Evolutionary conservation across 179 eudicot genomes (phyloP).

Genomic region (Patellifolia procumbens): DNA sequence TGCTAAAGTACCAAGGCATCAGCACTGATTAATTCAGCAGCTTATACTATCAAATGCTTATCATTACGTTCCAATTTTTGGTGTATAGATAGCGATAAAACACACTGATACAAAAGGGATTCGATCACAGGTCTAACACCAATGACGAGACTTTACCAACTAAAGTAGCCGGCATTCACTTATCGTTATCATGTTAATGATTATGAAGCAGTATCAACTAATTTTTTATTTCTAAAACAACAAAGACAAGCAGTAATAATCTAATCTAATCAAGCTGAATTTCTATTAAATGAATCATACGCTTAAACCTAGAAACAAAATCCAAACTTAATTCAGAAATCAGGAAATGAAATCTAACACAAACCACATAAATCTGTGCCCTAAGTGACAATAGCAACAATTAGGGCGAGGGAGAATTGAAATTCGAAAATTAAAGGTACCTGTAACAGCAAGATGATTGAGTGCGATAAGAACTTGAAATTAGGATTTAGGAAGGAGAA

Average conservation of each 20-base stretch:
- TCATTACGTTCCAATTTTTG: too few relatives aligned
- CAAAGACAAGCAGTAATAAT: background rate
- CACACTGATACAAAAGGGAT: too few relatives aligned
- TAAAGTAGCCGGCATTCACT: too few relatives aligned
- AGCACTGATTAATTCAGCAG: background rate
- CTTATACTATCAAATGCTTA: background rate
- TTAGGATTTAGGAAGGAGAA: background rate
- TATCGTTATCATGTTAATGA: too few relatives aligned
- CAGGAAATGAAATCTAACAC: background rate
- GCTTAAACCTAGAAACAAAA: background rate
- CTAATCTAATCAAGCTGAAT: background rate
- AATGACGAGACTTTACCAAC: too few relatives aligned
- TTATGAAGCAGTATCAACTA: background rate
- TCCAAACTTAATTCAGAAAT: background rate
- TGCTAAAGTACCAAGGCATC: background rate
- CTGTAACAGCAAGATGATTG: background rate
- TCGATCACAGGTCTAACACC: too few relatives aligned
- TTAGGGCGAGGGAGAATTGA: too few relatives aligned
- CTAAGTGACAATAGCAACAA: background rate
- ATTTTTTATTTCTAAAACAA: background rate
- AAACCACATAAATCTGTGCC: too few relatives aligned
- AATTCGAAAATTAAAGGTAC: background rate
- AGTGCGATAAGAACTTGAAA: background rate
- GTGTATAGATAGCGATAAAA: too few relatives aligned
- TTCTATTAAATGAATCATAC: background rate